A percentile compares a stretch with the other conserved stretches of the same genome.
These are phyloP conservation scores for Cryptococcus sp. DNA, from an alignment of 1,284 basidiomycete genomes.

Conservation along the genomic window DNA sequence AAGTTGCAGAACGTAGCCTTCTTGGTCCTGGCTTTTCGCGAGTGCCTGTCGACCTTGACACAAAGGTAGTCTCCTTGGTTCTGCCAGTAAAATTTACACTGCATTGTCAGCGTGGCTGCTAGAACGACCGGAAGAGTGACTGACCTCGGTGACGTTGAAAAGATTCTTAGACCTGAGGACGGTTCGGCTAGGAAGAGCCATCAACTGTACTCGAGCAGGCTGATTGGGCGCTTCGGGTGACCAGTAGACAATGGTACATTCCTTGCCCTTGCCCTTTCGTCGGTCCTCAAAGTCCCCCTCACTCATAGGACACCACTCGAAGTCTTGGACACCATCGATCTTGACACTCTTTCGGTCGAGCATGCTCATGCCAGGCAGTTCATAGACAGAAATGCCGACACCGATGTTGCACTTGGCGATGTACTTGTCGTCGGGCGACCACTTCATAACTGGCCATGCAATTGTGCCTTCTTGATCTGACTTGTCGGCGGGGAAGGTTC, in stretches of 20 bases:
- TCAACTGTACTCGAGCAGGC: constrained; percentile 90
- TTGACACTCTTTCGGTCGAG: constrained; percentile 97
- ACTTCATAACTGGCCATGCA: constrained; percentile 90
- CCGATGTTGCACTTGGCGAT: constrained; percentile 85
- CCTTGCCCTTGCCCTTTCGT: constrained; percentile 57
- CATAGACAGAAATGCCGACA: constrained; percentile 92
- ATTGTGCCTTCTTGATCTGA: constrained; percentile 51
- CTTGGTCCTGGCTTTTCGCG: constrained; percentile 80
- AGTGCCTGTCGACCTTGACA: constrained; percentile 96
- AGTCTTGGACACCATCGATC: constrained; percentile 96
- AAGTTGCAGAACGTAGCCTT: constrained; percentile 99
- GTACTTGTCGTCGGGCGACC: constrained; percentile 96
- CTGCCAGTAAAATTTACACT: constrained; percentile 99
- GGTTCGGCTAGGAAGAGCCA: constrained; percentile 80
- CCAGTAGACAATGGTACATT: constrained; percentile 98
- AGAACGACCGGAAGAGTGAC: constrained; percentile 26
- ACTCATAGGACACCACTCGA: constrained; percentile 96
- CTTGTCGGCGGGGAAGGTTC: constrained; percentile 73
- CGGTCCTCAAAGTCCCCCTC: constrained; percentile 79
- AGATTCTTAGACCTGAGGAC: constrained; percentile 93
- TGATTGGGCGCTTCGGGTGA: constrained; percentile 95
- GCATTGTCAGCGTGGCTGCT: constrained; percentile 2
- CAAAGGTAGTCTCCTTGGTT: constrained; percentile 98
- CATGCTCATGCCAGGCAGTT: constrained; percentile 88
- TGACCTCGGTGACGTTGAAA: constrained; percentile 94